Percentiles rank a stretch among this genome's conserved stretches.
Conservation (phyloP, 805 yeast species). For the Ogataea pini region DNA sequence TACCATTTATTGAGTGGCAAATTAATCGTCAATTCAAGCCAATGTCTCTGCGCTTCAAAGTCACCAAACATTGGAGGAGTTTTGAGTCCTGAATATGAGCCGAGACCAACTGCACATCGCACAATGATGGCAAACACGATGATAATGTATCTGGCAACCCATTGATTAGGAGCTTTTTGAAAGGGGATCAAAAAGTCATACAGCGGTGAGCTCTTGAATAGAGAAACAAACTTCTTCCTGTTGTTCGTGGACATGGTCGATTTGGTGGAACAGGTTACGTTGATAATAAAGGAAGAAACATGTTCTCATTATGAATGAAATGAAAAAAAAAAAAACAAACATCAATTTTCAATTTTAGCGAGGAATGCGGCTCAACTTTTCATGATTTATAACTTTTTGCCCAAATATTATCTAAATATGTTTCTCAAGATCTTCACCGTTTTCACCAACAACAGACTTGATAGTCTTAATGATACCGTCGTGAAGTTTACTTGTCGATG, state of each 20-base stretch:
- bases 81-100: slow-evolving; percentile 75
- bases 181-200: slow-evolving; percentile 79
- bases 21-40: slow-evolving; percentile 89
- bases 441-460: slow-evolving; percentile 35
- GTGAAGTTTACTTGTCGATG: slow-evolving; percentile 58
- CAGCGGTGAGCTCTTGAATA: slow-evolving; percentile 57
- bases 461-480: slow-evolving; percentile 52
- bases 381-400: background rate
- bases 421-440: slow-evolving; percentile 34
- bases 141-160: slow-evolving; percentile 83
- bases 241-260: background rate
- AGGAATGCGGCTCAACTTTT: background rate
- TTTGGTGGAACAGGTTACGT: too few relatives aligned
- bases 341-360: too few relatives aligned
- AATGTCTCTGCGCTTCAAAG: slow-evolving; percentile 97
- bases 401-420: slow-evolving; percentile 16
- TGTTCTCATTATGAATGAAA: too few relatives aligned
- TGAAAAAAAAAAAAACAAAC: too few relatives aligned
- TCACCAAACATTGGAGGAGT: slow-evolving; percentile 88
- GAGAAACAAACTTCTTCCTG: slow-evolving; percentile 31
- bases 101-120: slow-evolving; percentile 84
- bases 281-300: too few relatives aligned
- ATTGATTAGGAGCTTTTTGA: slow-evolving; percentile 79
- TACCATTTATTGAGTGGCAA: slow-evolving; percentile 83
- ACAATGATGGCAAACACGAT: slow-evolving; percentile 72